These are phyloP conservation scores for Rhodotorula sp. DNA, from an alignment of 1,284 basidiomycete species.

Conservation along the genomic window DNA sequence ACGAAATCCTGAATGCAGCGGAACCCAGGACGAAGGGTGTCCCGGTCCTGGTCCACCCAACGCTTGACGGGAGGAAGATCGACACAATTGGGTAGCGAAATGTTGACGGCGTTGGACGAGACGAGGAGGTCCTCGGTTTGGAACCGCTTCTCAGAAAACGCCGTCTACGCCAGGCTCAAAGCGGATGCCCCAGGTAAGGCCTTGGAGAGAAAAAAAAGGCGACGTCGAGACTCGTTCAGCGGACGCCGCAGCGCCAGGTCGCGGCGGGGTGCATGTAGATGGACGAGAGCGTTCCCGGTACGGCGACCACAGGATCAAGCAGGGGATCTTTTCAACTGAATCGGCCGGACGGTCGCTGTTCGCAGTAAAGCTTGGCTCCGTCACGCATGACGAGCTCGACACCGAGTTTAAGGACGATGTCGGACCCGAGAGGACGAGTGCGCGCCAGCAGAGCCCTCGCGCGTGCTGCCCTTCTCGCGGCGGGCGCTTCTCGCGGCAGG, in stretches of 20 bases:
- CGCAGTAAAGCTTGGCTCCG: constrained; percentile 41
- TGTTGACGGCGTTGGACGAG: constrained; percentile 44
- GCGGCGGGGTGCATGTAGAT: constrained; percentile 26
- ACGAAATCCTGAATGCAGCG: constrained; percentile 52
- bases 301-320: constrained; percentile 43
- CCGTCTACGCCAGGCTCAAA: constrained; percentile 48
- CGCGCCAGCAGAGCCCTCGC: constrained; percentile 19
- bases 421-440: constrained; percentile 16
- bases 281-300: constrained; percentile 38
- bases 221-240: no score
- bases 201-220: neutral
- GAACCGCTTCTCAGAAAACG: constrained; percentile 45
- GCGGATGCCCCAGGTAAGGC: constrained; percentile 22
- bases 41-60: constrained; percentile 21
- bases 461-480: constrained; percentile 13
- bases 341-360: constrained; percentile 43
- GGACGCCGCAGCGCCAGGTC: constrained; percentile 18
- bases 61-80: constrained; percentile 33
- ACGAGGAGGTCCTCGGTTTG: constrained; percentile 32
- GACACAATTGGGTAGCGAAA: constrained; percentile 45
- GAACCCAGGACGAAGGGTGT: constrained; percentile 44
- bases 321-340: constrained; percentile 32
- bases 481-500: no score
- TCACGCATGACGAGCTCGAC: constrained; percentile 42
- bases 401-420: constrained; percentile 39